These are phyloP conservation scores for Conringia planisiliqua DNA, from an alignment of 345 rosid genomes.

Conservation along the genomic window DNA sequence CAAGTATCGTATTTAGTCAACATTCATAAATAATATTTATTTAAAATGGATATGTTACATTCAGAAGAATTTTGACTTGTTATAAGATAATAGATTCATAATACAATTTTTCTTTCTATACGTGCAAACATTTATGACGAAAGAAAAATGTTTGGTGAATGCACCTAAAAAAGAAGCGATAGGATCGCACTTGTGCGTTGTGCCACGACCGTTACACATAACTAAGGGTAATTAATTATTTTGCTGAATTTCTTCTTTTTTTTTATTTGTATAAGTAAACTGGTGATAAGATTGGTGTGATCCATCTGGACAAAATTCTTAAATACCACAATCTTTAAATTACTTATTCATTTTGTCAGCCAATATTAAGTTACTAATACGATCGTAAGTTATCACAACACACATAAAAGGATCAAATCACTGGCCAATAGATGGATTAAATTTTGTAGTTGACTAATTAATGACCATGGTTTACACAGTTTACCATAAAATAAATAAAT, in stretches of 20 bases:
- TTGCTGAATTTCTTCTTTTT: neutral
- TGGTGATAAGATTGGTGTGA: neutral
- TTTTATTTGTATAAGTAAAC: neutral
- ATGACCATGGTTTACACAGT: neutral
- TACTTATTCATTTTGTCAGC: neutral
- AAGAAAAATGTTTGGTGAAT: neutral
- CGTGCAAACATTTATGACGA: neutral
- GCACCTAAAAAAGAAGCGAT: neutral
- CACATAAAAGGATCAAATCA: neutral
- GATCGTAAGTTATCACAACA: no score
- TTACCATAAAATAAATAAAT: neutral
- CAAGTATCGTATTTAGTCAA: neutral
- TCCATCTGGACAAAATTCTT: neutral
- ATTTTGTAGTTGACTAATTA: neutral
- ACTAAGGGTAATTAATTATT: neutral
- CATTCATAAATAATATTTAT: neutral
- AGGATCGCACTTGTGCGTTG: neutral
- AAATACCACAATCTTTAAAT: neutral
- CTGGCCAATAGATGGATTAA: neutral
- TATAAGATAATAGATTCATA: neutral
- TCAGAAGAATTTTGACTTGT: neutral
- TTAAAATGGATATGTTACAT: neutral
- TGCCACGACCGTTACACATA: slow-evolving; percentile 13
- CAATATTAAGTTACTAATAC: neutral
- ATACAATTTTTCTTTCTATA: neutral